phyloP scores from a whole-genome alignment of 2,329 filamentous ascomycete genomes.

The Pseudomassariella vexata region DNA sequence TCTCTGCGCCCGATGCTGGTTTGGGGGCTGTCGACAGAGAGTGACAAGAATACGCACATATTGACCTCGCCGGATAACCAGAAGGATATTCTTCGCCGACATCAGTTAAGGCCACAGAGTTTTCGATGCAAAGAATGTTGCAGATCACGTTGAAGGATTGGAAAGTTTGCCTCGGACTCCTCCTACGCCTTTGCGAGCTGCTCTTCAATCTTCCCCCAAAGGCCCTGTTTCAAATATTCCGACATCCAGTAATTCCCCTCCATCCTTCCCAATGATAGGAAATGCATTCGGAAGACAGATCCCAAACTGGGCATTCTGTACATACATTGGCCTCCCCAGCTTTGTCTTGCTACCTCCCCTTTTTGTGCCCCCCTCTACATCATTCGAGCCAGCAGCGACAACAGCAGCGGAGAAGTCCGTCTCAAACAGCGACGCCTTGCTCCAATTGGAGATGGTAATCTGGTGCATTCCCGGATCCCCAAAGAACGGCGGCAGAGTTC shows the following conservation, averaged over 20 bases:
- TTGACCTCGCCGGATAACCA: no score
- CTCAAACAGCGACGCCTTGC: slow-evolving; percentile 20
- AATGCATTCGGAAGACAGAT: slow-evolving; percentile 19
- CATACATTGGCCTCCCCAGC: slow-evolving; percentile 14
- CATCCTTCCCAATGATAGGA: slow-evolving; percentile 22
- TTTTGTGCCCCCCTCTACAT: no score
- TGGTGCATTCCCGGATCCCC: slow-evolving; percentile 24
- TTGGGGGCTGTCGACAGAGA: no score
- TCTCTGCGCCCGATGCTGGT: no score
- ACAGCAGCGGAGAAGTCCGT: slow-evolving; percentile 21
- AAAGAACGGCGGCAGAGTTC: slow-evolving; percentile 23
- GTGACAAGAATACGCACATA: no score
- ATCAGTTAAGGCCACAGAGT: no score
- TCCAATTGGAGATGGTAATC: slow-evolving; percentile 26
- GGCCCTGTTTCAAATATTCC: slow-evolving; percentile 17
- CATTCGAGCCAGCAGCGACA: slow-evolving; percentile 1
- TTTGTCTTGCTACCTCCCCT: no score
- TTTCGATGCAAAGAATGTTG: no score
- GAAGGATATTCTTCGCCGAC: no score
- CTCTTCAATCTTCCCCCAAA: slow-evolving; percentile 17
- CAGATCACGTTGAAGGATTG: no score
- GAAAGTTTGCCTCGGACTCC: no score
- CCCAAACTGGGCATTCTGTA: slow-evolving; percentile 19
- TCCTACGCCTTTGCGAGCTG: no score
- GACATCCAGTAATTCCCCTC: slow-evolving; percentile 23